phyloP scores from a whole-genome alignment of 768 basidiomycete species.

The Mycena capillaripes region DNA sequence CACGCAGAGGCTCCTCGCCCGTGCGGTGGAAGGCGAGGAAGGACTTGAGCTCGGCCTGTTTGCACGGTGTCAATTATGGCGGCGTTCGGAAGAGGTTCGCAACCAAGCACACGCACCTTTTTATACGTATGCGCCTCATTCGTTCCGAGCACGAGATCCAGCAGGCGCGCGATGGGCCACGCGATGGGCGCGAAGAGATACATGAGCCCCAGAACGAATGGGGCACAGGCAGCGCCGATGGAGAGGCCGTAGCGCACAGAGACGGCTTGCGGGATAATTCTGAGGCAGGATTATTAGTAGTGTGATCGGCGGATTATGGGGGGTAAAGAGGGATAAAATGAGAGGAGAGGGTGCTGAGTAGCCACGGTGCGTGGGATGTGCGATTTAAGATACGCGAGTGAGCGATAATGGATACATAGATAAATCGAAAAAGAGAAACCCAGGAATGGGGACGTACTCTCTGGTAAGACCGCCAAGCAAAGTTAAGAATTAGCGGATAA shows the following conservation, averaged over 20 bases:
- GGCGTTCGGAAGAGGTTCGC: too few relatives aligned
- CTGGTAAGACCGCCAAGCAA: slow-evolving; percentile 62
- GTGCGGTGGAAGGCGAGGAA: slow-evolving; percentile 86
- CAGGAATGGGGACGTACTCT: slow-evolving; percentile 70
- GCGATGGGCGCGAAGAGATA: too few relatives aligned
- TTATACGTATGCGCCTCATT: slow-evolving; percentile 84
- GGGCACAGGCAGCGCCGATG: too few relatives aligned
- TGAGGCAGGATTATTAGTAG: slow-evolving; percentile 35
- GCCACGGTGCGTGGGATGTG: too few relatives aligned
- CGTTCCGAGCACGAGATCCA: slow-evolving; percentile 86
- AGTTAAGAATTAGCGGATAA: not conserved
- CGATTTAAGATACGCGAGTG: slow-evolving; percentile 40
- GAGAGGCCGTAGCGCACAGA: slow-evolving; percentile 85
- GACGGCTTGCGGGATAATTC: slow-evolving; percentile 78
- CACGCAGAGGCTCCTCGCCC: slow-evolving; percentile 82
- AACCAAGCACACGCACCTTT: slow-evolving; percentile 64
- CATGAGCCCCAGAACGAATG: too few relatives aligned
- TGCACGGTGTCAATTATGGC: too few relatives aligned
- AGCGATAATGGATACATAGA: too few relatives aligned
- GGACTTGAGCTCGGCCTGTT: too few relatives aligned
- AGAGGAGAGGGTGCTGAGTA: too few relatives aligned
- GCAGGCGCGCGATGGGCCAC: too few relatives aligned
- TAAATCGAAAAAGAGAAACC: not conserved
- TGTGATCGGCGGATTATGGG: too few relatives aligned
- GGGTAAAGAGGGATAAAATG: too few relatives aligned